Evolutionary conservation across 2,329 filamentous ascomycete species (phyloP), one percentile per base, ranked within the genome.

Genomic region (Ascochyta clinopodiicola): DNA sequence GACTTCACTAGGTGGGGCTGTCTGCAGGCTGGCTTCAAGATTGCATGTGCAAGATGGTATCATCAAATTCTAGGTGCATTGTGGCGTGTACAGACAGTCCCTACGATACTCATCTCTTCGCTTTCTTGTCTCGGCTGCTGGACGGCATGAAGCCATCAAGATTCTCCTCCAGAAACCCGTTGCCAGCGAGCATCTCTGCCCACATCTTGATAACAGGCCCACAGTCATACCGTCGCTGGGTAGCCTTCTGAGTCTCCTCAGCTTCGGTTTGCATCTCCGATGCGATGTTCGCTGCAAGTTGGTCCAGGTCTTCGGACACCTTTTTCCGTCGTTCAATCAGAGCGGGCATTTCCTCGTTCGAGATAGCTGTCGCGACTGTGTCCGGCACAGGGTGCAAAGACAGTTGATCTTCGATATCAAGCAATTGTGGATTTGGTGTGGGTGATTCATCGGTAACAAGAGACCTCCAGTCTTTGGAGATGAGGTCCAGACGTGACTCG

Each of bases 121-220:
- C 32, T 25, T 47, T 56, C 46, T 43, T 51, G 27, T 19, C 9
- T 6, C 22, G 36, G 21, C 17, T 10, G 19, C 44, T 55, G 9
- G 35, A 5, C 19, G 22, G 36, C 10, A 51, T 69, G 48, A 68
- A 70, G 21, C 60, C 44, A 15, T 64, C 55, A 1, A 73, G 46
- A 48, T 73, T 66, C 45, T 61, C 48, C 44, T 70, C 70, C 51
- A 95, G 72, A 2, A 85, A 76, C 1, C 85, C 86, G 64, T 88
- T 87, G 56, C 87, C 85, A 1, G 88, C 88, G 53, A 96, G 80
- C 58, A 84, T 84, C 60, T 83, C 82, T 39, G 93, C 75, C 87
- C 90, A 94, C 34, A 76, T 79, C 63, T 90, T 86, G 21, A 94
- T 81, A 0, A 86, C 84, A 0, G 86, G 85, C 0, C 85, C 87